phyloP scores from a whole-genome alignment of 352 stramenopile genomes.

The Phytopythium aichiense region DNA sequence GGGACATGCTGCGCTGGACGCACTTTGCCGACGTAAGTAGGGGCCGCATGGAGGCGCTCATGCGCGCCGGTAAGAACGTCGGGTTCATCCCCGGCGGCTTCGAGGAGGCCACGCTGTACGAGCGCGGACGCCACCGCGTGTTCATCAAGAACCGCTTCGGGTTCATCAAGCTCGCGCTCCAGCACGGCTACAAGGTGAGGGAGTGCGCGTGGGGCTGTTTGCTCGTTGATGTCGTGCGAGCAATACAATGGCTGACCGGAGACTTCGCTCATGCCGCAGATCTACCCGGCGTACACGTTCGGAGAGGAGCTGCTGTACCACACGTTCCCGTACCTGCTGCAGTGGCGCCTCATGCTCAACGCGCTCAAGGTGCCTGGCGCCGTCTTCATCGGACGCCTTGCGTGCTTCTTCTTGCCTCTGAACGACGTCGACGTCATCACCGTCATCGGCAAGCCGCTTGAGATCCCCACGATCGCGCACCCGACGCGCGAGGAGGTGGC shows the following conservation, averaged over 20 bases:
- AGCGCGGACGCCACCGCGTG: constrained; percentile 78
- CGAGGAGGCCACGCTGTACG: constrained; percentile 91
- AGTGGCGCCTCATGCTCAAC: constrained; percentile 79
- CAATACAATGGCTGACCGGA: neutral
- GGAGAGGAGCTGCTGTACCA: constrained; percentile 88
- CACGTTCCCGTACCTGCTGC: constrained; percentile 79
- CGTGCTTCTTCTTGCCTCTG: constrained; percentile 84
- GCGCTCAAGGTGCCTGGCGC: constrained; percentile 78
- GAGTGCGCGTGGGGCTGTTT: neutral
- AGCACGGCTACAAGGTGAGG: constrained; percentile 78
- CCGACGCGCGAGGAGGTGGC: constrained; percentile 85
- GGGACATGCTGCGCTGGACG: constrained; percentile 70
- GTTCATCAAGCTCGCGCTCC: constrained; percentile 92
- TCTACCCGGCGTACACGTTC: constrained; percentile 89
- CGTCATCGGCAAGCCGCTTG: constrained; percentile 85
- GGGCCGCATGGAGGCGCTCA: constrained; percentile 42
- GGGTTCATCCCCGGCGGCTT: constrained; percentile 90
- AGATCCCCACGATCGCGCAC: constrained; percentile 81
- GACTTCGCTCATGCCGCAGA: constrained; percentile 1
- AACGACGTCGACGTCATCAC: constrained; percentile 78
- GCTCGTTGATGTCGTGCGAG: constrained; percentile 16
- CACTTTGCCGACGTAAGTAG: constrained; percentile 52
- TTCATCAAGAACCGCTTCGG: constrained; percentile 90
- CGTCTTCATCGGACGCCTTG: constrained; percentile 62
- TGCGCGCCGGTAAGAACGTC: constrained; percentile 56